Percentiles rank a stretch among this genome's conserved stretches.
phyloP scores from a whole-genome alignment of 352 stramenopile genomes.

The Pilasporangium apinafurcum region DNA sequence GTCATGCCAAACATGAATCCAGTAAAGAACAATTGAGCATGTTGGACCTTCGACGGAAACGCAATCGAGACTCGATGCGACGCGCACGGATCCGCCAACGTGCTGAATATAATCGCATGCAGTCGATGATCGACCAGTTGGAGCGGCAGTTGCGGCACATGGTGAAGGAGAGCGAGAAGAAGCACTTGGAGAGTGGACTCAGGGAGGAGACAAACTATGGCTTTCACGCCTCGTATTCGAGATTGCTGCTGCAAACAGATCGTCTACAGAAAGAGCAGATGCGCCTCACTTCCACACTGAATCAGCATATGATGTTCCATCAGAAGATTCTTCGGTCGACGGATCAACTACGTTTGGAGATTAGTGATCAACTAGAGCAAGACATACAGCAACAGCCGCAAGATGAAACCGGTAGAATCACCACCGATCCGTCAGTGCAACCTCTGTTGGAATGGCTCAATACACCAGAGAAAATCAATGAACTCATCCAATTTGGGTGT shows the following conservation, averaged over 20 bases:
- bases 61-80: constrained; percentile 42
- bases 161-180: constrained; percentile 1
- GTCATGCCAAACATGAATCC: no score
- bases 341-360: no score
- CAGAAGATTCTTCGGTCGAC: constrained; percentile 1
- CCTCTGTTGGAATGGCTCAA: constrained; percentile 14
- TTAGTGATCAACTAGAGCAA: constrained; percentile 9
- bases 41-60: constrained; percentile 21
- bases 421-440: neutral
- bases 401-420: constrained; percentile 4
- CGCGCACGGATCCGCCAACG: constrained; percentile 22
- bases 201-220: constrained; percentile 1
- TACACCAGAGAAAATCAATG: neutral
- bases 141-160: constrained; percentile 17
- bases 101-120: constrained; percentile 13
- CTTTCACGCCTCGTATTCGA: constrained; percentile 11
- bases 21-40: constrained; percentile 4
- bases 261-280: no score
- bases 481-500: constrained; percentile 13
- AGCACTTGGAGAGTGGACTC: no score
- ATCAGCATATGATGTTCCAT: constrained; percentile 18
- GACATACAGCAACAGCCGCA: neutral
- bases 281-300: constrained; percentile 4
- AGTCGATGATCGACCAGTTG: constrained; percentile 19
- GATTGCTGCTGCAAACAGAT: constrained; percentile 12